phyloP scores from a whole-genome alignment of 116 monocot species.

The Cymodocea nodosa region DNA sequence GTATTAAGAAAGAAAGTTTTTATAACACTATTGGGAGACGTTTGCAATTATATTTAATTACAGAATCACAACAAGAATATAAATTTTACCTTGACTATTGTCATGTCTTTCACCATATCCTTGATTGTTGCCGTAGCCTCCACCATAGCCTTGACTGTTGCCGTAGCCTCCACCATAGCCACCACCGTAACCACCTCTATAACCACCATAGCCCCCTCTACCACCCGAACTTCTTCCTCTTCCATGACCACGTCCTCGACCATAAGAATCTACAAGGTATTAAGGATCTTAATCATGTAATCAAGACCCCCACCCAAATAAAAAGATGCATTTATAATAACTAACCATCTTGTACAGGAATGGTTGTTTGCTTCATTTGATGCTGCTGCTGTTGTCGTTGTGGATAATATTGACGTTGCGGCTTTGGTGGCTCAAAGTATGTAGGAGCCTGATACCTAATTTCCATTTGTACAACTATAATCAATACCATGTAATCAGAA shows the following conservation, averaged over 20 bases:
- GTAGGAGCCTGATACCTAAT: conserved; percentile 48
- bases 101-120: neutral
- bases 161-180: conserved; percentile 28
- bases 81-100: too few species aligned
- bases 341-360: too few species aligned
- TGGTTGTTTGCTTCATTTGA: conserved; percentile 15
- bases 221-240: conserved; percentile 52
- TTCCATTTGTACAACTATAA: too few species aligned
- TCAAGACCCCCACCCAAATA: too few species aligned
- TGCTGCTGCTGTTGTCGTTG: conserved; percentile 9
- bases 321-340: too few species aligned
- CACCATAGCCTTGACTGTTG: neutral
- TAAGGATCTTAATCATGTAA: neutral
- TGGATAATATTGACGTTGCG: conserved; percentile 19
- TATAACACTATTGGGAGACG: too few species aligned
- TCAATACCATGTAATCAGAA: too few species aligned
- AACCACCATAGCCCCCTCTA: conserved; percentile 49
- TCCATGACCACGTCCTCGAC: conserved; percentile 45
- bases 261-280: conserved; percentile 21
- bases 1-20: neutral
- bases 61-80: too few species aligned
- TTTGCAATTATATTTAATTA: too few species aligned
- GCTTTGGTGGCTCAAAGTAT: conserved; percentile 32
- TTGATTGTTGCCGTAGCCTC: conserved; percentile 11
- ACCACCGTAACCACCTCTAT: conserved; percentile 2